Percentiles rank a stretch among this genome's conserved stretches.
Conservation (phyloP, 169 alveolate species). For the Eimeria necatrix region DNA sequence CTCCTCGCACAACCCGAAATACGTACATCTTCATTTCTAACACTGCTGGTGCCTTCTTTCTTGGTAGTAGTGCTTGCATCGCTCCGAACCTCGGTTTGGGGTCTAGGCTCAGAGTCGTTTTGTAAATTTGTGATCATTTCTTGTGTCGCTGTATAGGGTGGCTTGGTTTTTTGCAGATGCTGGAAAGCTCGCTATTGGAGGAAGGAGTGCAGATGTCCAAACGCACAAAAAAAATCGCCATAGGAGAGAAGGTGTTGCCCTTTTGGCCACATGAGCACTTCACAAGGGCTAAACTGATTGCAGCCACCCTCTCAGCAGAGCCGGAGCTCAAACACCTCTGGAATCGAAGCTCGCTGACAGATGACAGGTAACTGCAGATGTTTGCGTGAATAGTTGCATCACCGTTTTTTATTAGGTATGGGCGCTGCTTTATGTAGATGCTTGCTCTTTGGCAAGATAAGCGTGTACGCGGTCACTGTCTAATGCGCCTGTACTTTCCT, state of each 20-base stretch:
- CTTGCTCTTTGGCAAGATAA: no score
- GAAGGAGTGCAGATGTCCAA: constrained; percentile 7
- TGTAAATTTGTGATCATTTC: not conserved
- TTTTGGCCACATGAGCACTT: constrained; percentile 59
- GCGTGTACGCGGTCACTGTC: no score
- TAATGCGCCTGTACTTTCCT: no score
- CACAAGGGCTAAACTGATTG: constrained; percentile 57
- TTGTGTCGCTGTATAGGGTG: not conserved
- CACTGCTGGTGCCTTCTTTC: not conserved
- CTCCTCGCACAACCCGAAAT: no score
- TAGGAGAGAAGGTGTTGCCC: constrained; percentile 42
- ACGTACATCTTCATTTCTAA: not conserved
- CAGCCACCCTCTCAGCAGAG: constrained; percentile 38
- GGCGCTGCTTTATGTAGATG: no score
- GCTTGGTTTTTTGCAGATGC: not conserved
- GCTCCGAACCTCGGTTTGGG: not conserved
- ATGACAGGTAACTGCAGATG: not conserved
- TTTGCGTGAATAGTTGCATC: not conserved
- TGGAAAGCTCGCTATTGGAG: constrained; percentile 9
- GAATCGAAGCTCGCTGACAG: constrained; percentile 36
- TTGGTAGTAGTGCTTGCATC: not conserved
- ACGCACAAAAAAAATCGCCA: constrained; percentile 34
- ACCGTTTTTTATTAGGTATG: not conserved
- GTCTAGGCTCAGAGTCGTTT: not conserved
- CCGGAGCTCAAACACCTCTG: constrained; percentile 49